Conservation (phyloP, 106 monocot species). For the Platanthera zijinensis region DNA sequence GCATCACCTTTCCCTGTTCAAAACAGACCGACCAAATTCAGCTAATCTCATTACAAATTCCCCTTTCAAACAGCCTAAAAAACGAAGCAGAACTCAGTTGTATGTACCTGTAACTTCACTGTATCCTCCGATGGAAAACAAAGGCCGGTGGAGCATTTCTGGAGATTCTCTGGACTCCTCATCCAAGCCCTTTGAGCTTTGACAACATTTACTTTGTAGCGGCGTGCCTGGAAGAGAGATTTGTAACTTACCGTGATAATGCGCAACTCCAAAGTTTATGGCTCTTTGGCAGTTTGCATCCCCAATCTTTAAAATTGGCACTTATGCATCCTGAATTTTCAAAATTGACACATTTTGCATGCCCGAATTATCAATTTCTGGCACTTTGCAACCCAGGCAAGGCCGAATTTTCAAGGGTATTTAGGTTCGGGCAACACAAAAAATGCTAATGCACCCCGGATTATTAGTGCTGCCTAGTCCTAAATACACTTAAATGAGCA, state of each 20-base stretch:
- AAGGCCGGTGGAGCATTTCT: slow-evolving; percentile 80
- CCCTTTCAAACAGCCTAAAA: neutral
- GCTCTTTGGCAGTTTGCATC: neutral
- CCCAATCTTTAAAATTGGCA: too few species aligned
- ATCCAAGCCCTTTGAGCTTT: slow-evolving; percentile 73
- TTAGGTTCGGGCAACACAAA: too few species aligned
- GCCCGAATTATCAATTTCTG: too few species aligned
- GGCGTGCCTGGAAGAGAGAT: slow-evolving; percentile 49
- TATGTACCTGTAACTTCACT: slow-evolving; percentile 45
- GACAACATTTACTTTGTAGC: slow-evolving; percentile 55
- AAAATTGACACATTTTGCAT: too few species aligned
- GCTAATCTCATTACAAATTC: neutral
- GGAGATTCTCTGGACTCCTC: slow-evolving; percentile 66
- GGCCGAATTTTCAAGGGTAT: too few species aligned
- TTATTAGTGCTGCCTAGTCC: too few species aligned
- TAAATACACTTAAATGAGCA: too few species aligned
- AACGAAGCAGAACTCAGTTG: neutral
- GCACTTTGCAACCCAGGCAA: too few species aligned
- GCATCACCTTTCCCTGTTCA: slow-evolving; percentile 48
- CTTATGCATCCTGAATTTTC: too few species aligned
- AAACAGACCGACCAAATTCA: neutral
- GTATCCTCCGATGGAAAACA: slow-evolving; percentile 25
- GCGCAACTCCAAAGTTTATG: neutral
- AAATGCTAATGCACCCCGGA: too few species aligned
- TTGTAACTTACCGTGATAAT: neutral